These are phyloP conservation scores for Podila verticillata DNA, from an alignment of 192 early-diverging fungal genomes.

Conservation along the genomic window DNA sequence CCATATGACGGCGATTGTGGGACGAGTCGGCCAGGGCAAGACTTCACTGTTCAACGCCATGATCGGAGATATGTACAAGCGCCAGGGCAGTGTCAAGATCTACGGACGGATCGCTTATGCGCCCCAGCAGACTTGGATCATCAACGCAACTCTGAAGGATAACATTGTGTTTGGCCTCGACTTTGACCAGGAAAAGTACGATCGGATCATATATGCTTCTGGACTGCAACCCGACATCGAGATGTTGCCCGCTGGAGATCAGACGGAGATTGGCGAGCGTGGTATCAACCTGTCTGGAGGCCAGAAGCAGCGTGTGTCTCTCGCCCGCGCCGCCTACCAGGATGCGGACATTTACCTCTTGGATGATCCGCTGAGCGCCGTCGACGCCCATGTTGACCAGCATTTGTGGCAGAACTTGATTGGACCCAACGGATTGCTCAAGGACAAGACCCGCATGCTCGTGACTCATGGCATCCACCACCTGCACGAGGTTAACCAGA, in stretches of 20 bases:
- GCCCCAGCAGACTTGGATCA: constrained; percentile 81
- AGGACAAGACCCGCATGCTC: constrained; percentile 81
- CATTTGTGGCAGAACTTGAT: constrained; percentile 90
- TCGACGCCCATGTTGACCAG: constrained; percentile 70
- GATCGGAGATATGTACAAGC: constrained; percentile 89
- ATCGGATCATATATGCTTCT: constrained; percentile 77
- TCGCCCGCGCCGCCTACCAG: constrained; percentile 84
- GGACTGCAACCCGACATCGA: constrained; percentile 84
- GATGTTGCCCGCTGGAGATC: constrained; percentile 86
- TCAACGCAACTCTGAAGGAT: constrained; percentile 90
- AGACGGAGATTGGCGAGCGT: constrained; percentile 91
- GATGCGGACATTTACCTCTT: constrained; percentile 69
- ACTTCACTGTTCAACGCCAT: constrained; percentile 62
- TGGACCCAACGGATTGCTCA: constrained; percentile 84
- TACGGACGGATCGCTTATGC: constrained; percentile 74
- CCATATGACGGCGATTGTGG: constrained; percentile 44
- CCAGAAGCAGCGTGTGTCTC: constrained; percentile 78
- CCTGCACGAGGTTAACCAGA: constrained; percentile 68
- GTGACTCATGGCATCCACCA: constrained; percentile 86
- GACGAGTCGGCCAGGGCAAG: constrained; percentile 57
- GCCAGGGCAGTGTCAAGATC: constrained; percentile 68
- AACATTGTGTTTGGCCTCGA: constrained; percentile 91
- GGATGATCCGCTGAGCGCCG: constrained; percentile 67
- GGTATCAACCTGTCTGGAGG: constrained; percentile 94
- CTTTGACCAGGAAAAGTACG: constrained; percentile 79